Conservation (phyloP, 2,329 filamentous ascomycete species). For the Pseudogymnoascus sp. region DNA sequence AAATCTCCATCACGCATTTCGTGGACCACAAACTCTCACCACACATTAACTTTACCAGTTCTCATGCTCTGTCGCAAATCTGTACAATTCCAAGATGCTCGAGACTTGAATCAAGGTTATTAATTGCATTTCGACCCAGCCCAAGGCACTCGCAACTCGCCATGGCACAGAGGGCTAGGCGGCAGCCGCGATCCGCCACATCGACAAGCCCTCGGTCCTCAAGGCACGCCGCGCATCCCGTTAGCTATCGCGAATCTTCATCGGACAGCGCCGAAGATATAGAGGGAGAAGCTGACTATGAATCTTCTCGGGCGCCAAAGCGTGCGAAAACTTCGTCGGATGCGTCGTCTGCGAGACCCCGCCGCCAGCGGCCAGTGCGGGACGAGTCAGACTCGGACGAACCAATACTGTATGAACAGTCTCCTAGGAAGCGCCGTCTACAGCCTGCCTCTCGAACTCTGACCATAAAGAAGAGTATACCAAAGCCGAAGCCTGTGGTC, state of each 20-base stretch:
- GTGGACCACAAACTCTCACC: background rate
- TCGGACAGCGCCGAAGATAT: background rate
- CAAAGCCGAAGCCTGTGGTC: background rate
- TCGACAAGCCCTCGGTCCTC: background rate
- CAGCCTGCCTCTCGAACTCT: background rate
- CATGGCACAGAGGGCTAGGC: background rate
- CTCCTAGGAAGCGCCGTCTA: background rate
- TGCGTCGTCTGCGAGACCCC: background rate
- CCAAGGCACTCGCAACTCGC: background rate
- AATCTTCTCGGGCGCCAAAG: background rate
- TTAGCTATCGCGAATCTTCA: slow-evolving; percentile 1
- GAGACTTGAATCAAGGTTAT: background rate
- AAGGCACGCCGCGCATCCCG: background rate
- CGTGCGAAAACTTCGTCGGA: background rate
- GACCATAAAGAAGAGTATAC: background rate
- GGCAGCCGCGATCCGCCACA: background rate
- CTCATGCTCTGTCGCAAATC: background rate
- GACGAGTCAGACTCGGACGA: background rate
- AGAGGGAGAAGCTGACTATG: background rate
- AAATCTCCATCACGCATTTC: background rate
- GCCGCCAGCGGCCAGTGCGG: background rate
- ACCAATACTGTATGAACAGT: background rate
- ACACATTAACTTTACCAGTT: background rate
- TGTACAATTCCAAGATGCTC: background rate
- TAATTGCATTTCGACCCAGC: background rate